Evolutionary conservation across 2,329 filamentous ascomycete genomes (phyloP), one percentile per base, ranked within the genome.

Genomic region (Talaromyces sp.): DNA sequence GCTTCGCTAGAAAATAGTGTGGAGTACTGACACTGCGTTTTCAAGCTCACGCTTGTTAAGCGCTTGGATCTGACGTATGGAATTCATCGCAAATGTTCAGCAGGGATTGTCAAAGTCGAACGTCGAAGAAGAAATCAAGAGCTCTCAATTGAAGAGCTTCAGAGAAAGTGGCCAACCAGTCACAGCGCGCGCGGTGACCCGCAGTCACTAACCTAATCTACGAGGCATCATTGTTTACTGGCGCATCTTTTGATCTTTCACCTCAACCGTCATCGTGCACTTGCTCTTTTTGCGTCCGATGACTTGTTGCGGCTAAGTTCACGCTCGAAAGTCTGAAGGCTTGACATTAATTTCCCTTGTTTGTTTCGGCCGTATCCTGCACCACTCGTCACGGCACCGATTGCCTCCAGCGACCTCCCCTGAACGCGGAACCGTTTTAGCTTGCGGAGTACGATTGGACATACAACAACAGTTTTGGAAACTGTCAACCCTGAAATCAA

Each of bases 1-100:
- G 16, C 11, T 16, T 22, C 4, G 16, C 37, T n/a, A 54, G 6
- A 13, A 19, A n/a, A 33, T 1, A 7, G 10, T 8, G 7, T 2
- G 48, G 33, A 50, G 35, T n/a, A 83, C 88, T 77, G 77, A 90
- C 88, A 93, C 85, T 75, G 90, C 92, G 76, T 92, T 89, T 77
- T 97, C 93, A 67, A 99, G 90, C 79, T 99, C 95, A 71, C 89
- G 89, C 82, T 95, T 92, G 77, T 99, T 99, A 66, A 99, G 90
- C 76, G 90, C 88, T 77, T 96, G 91, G 67, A 97, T 95, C 65
- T 93, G 89, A 71, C 93, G 91, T 71, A 99, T 95, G 71, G 92
- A 90, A 77, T 99, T 97, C 95, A 99, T 99, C 33, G 70, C 82
- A 16, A 19, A 58, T 19, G 11, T 22, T 2, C 19, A 56, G 52